Evolutionary conservation across 495 filamentous ascomycete genomes (phyloP).

Genomic region (Podospora appendiculata): DNA sequence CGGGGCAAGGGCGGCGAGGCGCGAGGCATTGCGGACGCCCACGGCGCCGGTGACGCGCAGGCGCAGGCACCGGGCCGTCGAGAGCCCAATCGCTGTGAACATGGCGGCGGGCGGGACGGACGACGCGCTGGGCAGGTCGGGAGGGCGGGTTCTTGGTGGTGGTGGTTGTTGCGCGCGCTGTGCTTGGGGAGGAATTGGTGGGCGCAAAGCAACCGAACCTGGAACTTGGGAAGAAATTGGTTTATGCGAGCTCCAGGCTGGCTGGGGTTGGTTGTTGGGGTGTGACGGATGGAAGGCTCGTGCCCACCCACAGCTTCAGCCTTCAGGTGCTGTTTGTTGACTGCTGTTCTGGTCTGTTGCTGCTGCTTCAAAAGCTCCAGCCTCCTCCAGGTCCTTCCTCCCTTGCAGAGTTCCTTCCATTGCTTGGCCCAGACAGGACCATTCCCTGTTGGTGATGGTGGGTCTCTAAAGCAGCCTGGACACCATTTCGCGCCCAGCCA

Average conservation of each 20-base stretch:
- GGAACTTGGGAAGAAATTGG: neutral
- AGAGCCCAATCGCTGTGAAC: conserved; percentile 21
- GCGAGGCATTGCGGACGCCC: neutral
- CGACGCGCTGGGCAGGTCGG: neutral
- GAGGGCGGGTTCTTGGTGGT: neutral
- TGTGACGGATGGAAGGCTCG: too few species aligned
- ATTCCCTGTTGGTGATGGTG: too few species aligned
- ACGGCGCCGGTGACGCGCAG: neutral
- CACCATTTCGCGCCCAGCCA: too few species aligned
- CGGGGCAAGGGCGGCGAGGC: neutral
- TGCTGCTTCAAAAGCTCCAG: neutral
- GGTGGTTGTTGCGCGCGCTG: neutral
- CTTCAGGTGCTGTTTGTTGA: too few species aligned
- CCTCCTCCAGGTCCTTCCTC: neutral
- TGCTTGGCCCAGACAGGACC: neutral
- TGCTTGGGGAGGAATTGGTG: conserved; percentile 1
- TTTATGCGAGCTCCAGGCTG: neutral
- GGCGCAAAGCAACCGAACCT: too few species aligned
- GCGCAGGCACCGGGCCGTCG: conserved; percentile 12
- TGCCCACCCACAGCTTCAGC: too few species aligned
- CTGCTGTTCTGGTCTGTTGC: neutral
- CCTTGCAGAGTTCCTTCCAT: neutral
- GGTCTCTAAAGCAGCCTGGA: too few species aligned
- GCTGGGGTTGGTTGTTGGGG: neutral
- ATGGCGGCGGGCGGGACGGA: conserved; percentile 9